Percentiles rank a stretch among this genome's conserved stretches.
Evolutionary conservation across 164 flowering plant genomes (phyloP).

Genomic region (Liquidambar formosana): DNA sequence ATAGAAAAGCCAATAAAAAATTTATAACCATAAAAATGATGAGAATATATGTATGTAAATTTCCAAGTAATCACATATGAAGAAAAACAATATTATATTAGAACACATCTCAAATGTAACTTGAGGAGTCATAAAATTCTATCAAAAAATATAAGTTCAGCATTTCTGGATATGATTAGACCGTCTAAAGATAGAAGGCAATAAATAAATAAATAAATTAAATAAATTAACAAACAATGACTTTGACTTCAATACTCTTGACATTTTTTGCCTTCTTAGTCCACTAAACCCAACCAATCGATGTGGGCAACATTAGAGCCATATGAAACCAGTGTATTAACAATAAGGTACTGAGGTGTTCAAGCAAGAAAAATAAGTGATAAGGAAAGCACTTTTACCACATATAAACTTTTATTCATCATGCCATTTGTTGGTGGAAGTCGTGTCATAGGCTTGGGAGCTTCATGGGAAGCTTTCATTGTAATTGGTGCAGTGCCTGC

Average conservation of each 20-base stretch:
- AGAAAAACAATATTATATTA: background rate
- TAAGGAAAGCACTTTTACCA: slow-evolving; percentile 15
- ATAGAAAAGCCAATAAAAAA: slow-evolving; percentile 5
- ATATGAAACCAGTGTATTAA: background rate
- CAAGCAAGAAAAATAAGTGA: background rate
- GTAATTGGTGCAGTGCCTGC: slow-evolving; percentile 12
- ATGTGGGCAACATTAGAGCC: background rate
- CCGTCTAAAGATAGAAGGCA: background rate
- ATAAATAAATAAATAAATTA: too few species aligned
- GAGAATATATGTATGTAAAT: background rate
- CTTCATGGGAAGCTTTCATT: slow-evolving; percentile 17
- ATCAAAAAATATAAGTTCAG: background rate
- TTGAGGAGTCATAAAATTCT: background rate
- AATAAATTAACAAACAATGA: too few species aligned
- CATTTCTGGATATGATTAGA: background rate
- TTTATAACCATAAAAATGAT: background rate
- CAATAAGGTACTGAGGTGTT: background rate
- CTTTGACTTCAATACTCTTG: too few species aligned
- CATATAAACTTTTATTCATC: slow-evolving; percentile 12
- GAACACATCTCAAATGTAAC: background rate
- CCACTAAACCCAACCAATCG: background rate
- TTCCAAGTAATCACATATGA: too few species aligned
- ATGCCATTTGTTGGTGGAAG: slow-evolving; percentile 17
- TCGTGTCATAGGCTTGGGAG: slow-evolving; percentile 11
- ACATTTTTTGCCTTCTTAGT: too few species aligned